Evolutionary conservation across 2,329 filamentous ascomycete species (phyloP).

Genomic region (Alternaria metachromatica): DNA sequence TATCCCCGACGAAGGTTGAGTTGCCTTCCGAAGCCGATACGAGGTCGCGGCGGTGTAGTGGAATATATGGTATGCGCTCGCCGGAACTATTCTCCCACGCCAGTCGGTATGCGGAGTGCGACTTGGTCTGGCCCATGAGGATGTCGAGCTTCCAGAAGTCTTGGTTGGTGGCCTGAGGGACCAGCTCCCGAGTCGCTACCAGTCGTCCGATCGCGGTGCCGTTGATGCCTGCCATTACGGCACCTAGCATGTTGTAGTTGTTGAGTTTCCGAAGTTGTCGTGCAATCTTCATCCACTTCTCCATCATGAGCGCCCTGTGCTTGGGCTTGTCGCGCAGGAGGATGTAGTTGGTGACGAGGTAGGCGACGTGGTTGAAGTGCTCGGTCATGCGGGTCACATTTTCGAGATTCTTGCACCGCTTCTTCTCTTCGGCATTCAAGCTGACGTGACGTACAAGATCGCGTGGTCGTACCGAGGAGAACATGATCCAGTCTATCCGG

Average conservation of each 20-base stretch:
- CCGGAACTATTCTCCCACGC: slow-evolving; percentile 95
- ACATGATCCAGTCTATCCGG: slow-evolving; percentile 97
- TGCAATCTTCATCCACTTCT: slow-evolving; percentile 95
- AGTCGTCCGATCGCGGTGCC: slow-evolving; percentile 86
- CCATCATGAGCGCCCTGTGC: slow-evolving; percentile 86
- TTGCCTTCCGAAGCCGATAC: slow-evolving; percentile 93
- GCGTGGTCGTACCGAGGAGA: slow-evolving; percentile 89
- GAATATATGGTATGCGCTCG: slow-evolving; percentile 91
- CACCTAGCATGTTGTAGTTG: slow-evolving; percentile 97
- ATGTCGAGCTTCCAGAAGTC: slow-evolving; percentile 88
- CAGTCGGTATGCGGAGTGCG: slow-evolving; percentile 92
- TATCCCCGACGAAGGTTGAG: slow-evolving; percentile 77
- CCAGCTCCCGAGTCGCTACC: slow-evolving; percentile 76
- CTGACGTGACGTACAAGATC: slow-evolving; percentile 93
- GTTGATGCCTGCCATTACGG: slow-evolving; percentile 90
- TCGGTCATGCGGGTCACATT: slow-evolving; percentile 95
- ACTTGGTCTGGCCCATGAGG: slow-evolving; percentile 91
- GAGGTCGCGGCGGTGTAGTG: slow-evolving; percentile 85
- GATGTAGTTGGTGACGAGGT: slow-evolving; percentile 61
- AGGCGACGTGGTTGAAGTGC: slow-evolving; percentile 71
- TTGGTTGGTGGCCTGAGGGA: slow-evolving; percentile 75
- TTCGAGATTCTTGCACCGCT: slow-evolving; percentile 76
- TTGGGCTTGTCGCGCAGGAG: slow-evolving; percentile 94
- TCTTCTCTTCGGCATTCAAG: slow-evolving; percentile 72
- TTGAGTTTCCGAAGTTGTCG: slow-evolving; percentile 84